A percentile compares a stretch with the other conserved stretches of the same genome.
Conservation (phyloP, 352 stramenopile genomes). For the Lagenidium giganteum region DNA sequence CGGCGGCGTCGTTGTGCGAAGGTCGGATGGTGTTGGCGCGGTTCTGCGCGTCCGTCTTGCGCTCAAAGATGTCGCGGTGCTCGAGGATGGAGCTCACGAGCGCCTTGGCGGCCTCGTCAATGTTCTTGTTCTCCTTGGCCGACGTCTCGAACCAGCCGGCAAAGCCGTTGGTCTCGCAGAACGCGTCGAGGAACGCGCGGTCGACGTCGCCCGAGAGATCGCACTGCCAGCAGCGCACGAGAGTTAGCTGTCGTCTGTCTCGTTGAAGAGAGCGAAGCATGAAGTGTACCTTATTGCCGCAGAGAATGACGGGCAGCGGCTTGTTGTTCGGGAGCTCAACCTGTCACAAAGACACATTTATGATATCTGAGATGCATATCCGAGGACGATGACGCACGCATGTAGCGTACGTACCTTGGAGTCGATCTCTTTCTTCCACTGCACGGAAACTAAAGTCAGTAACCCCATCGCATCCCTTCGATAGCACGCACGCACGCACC, state of each 20-base stretch:
- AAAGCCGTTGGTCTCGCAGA: conserved; percentile 89
- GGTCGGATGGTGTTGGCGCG: conserved; percentile 75
- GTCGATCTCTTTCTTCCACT: conserved; percentile 94
- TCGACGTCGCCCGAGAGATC: conserved; percentile 82
- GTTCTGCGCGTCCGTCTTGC: conserved; percentile 66
- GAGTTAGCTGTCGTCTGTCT: not conserved
- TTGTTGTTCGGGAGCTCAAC: conserved; percentile 89
- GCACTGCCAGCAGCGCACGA: conserved; percentile 32
- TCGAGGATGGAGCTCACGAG: conserved; percentile 76
- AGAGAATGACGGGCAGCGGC: conserved; percentile 87
- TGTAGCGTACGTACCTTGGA: conserved; percentile 54
- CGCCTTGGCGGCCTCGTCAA: conserved; percentile 83
- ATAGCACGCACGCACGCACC: conserved; percentile 20
- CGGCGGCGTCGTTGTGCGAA: conserved; percentile 37
- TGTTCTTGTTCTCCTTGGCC: conserved; percentile 90
- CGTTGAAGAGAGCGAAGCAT: not conserved
- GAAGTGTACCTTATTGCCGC: conserved; percentile 86
- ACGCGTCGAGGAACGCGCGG: conserved; percentile 74
- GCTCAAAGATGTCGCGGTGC: conserved; percentile 85
- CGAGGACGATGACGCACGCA: not conserved
- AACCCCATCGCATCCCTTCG: not conserved
- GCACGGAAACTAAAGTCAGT: conserved; percentile 5
- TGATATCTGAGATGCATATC: too few species aligned
- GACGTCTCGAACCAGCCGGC: conserved; percentile 91
- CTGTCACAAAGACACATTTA: conserved; percentile 14